phyloP scores from a whole-genome alignment of 2,329 filamentous ascomycete species.

The Ophiosphaerella herpotricha region DNA sequence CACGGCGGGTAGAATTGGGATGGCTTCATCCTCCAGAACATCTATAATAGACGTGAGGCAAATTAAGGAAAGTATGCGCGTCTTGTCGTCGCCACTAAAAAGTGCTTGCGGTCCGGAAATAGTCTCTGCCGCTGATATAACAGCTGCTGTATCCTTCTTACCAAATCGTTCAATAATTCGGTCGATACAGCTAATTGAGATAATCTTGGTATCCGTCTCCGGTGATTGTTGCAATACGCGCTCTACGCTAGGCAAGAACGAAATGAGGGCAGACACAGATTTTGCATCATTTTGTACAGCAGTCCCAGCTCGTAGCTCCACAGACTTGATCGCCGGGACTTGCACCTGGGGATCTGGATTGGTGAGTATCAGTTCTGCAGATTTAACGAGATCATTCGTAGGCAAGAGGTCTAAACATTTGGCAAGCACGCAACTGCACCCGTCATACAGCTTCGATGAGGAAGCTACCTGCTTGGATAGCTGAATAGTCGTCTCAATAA shows the following conservation, averaged over 20 bases:
- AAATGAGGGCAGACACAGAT: conserved; percentile 72
- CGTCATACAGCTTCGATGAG: conserved; percentile 42
- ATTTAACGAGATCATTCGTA: conserved; percentile 85
- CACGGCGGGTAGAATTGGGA: conserved; percentile 78
- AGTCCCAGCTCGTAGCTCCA: conserved; percentile 77
- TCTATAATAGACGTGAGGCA: conserved; percentile 89
- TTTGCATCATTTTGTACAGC: conserved; percentile 70
- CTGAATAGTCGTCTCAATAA: conserved; percentile 49
- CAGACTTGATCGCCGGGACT: conserved; percentile 71
- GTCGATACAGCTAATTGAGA: conserved; percentile 86
- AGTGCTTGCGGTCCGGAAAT: conserved; percentile 79
- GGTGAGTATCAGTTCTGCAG: conserved; percentile 79
- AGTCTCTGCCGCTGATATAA: conserved; percentile 74
- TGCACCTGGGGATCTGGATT: conserved; percentile 73
- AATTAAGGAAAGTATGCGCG: conserved; percentile 82
- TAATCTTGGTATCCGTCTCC: conserved; percentile 78
- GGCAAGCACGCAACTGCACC: conserved; percentile 70
- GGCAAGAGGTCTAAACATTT: conserved; percentile 84
- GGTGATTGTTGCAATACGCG: conserved; percentile 73
- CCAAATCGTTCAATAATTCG: conserved; percentile 94
- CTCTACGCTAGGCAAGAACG: conserved; percentile 79
- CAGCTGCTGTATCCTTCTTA: conserved; percentile 81
- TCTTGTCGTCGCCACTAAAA: conserved; percentile 70
- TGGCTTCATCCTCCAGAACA: conserved; percentile 82
- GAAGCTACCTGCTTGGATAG: conserved; percentile 68